phyloP scores from a whole-genome alignment of 306 rosid genomes.

The Elaeagnus macrophylla region DNA sequence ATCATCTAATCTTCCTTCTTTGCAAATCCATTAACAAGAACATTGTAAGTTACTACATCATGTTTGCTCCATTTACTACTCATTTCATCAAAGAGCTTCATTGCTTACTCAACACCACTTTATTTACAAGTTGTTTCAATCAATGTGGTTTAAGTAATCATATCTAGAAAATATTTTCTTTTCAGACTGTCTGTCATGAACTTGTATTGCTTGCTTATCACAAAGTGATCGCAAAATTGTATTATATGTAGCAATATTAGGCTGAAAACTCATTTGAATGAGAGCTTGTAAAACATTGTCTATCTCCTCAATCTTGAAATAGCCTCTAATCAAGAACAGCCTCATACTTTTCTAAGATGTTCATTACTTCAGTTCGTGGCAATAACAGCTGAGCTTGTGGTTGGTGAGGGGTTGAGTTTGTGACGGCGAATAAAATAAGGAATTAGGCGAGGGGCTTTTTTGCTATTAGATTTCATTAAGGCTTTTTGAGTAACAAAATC shows the following conservation, averaged over 20 bases:
- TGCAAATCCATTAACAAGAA: conserved; percentile 89
- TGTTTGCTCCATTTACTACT: conserved; percentile 71
- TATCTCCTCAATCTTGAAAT: conserved; percentile 75
- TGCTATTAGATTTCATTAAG: too few species aligned
- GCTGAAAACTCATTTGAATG: conserved; percentile 75
- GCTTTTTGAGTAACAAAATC: too few species aligned
- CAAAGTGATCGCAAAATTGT: conserved; percentile 76
- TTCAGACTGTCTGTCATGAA: conserved; percentile 64
- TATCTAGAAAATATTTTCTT: conserved; percentile 80
- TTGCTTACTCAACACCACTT: conserved; percentile 75
- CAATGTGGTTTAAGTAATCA: conserved; percentile 75
- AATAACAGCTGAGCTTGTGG: too few species aligned
- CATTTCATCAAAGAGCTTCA: conserved; percentile 89
- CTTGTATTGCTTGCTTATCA: conserved; percentile 80
- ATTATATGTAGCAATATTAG: conserved; percentile 80
- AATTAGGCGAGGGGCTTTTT: too few species aligned
- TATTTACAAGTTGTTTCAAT: conserved; percentile 88
- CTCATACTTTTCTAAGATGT: conserved; percentile 64
- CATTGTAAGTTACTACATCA: conserved; percentile 81
- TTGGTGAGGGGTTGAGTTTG: too few species aligned
- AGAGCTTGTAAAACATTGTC: conserved; percentile 56
- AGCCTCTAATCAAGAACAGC: conserved; percentile 74
- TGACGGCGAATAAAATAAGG: too few species aligned
- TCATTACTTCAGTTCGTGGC: conserved; percentile 47
- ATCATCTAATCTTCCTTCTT: conserved; percentile 78